Percentiles rank a stretch among this genome's conserved stretches.
phyloP scores from a whole-genome alignment of 1,284 basidiomycete genomes.

The Austropuccinia psidii region DNA sequence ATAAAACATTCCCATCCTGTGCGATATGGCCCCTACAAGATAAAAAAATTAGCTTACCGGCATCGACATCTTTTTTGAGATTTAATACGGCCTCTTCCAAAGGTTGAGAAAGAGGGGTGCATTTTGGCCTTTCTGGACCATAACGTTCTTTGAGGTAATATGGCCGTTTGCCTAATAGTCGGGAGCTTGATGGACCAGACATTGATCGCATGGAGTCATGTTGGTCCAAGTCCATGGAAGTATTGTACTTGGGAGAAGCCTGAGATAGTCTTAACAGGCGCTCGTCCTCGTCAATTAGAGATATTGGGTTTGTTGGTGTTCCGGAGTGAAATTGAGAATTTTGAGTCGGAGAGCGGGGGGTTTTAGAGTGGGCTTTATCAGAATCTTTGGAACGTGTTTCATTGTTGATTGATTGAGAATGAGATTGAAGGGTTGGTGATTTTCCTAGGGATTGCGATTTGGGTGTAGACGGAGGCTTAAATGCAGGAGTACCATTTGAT shows the following conservation, averaged over 20 bases:
- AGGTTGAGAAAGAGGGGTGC: background rate
- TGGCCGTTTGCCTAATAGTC: too few relatives aligned
- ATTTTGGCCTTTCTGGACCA: conserved; percentile 3
- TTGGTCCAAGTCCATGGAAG: background rate
- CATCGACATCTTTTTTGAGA: conserved; percentile 31
- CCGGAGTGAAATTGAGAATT: background rate
- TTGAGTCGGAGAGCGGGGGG: background rate
- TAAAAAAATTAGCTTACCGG: background rate
- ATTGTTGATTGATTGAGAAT: background rate
- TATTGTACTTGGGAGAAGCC: background rate
- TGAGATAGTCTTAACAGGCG: background rate
- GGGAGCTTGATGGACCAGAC: background rate
- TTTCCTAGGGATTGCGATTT: background rate
- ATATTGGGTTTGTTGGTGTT: conserved; percentile 21
- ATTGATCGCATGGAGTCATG: background rate
- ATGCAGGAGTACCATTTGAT: too few relatives aligned
- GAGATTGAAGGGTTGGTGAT: background rate
- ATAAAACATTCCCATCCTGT: background rate
- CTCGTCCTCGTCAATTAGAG: conserved; percentile 26
- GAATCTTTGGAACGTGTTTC: background rate
- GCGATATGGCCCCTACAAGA: background rate
- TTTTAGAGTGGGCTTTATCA: background rate
- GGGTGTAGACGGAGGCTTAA: too few relatives aligned
- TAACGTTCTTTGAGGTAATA: conserved; percentile 19
- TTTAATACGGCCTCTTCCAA: conserved; percentile 8